Conservation (phyloP, 495 filamentous ascomycete species). For the Rhizodiscina lignyota region DNA sequence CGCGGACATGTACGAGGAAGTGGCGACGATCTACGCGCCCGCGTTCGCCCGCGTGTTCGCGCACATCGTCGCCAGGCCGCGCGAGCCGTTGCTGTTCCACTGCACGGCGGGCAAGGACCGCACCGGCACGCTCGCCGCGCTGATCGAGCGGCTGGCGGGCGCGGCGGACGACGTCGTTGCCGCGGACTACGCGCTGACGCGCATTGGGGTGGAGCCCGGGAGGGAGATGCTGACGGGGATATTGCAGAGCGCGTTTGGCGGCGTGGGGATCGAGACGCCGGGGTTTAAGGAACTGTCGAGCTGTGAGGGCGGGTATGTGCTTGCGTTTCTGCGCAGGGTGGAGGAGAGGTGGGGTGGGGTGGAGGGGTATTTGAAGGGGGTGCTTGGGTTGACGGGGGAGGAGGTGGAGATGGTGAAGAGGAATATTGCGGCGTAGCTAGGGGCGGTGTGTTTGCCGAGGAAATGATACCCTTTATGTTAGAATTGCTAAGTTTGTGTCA, state of each 20-base stretch:
- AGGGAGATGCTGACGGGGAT: constrained; percentile 27
- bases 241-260: constrained; percentile 23
- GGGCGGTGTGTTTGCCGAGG: too few relatives aligned
- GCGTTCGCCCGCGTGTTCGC: constrained; percentile 15
- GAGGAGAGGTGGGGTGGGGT: constrained; percentile 35
- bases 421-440: constrained; percentile 28
- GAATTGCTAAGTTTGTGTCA: too few relatives aligned
- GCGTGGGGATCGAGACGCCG: constrained; percentile 14
- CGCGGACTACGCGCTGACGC: constrained; percentile 44
- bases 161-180: constrained; percentile 38
- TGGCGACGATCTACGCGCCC: constrained; percentile 32
- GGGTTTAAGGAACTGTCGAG: constrained; percentile 13
- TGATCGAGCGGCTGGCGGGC: constrained; percentile 40
- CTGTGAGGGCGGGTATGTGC: constrained; percentile 33
- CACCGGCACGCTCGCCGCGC: constrained; percentile 44
- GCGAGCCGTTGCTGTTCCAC: constrained; percentile 33
- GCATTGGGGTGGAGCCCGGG: constrained; percentile 30
- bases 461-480: too few relatives aligned
- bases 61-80: too few relatives aligned
- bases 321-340: too few relatives aligned
- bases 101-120: constrained; percentile 50
- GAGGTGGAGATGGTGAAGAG: constrained; percentile 28
- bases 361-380: constrained; percentile 33
- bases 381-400: constrained; percentile 34
- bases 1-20: constrained; percentile 7